phyloP scores from a whole-genome alignment of 2,329 filamentous ascomycete species.

The Paraphoma chrysanthemicola region DNA sequence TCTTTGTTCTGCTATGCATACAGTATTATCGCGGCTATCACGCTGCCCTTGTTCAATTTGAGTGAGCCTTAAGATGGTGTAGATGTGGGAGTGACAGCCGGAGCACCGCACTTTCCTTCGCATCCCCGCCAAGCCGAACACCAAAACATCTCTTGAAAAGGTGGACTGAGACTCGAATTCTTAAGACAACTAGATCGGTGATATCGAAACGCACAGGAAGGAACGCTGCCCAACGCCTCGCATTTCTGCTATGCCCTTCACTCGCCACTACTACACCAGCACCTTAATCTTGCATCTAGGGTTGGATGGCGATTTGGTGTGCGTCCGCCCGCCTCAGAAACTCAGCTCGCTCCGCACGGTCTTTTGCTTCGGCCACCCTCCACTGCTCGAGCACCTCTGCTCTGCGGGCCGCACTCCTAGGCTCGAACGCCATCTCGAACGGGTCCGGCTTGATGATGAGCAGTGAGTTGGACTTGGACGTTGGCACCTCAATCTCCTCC shows the following conservation, averaged over 20 bases:
- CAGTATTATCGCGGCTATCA: too few relatives aligned
- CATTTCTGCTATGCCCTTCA: constrained; percentile 1
- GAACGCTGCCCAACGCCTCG: background rate
- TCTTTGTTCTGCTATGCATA: background rate
- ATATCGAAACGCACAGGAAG: background rate
- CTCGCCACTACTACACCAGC: background rate
- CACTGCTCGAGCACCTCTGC: constrained; percentile 38
- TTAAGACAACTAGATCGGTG: background rate
- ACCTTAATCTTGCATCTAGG: background rate
- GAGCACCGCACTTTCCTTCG: too few relatives aligned
- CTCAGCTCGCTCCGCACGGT: constrained; percentile 42
- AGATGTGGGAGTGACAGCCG: too few relatives aligned
- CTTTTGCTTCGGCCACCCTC: constrained; percentile 46
- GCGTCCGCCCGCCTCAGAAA: constrained; percentile 40
- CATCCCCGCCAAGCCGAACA: too few relatives aligned
- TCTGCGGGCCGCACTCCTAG: constrained; percentile 52
- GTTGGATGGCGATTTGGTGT: constrained; percentile 13
- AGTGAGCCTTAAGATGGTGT: too few relatives aligned
- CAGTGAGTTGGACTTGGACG: constrained; percentile 61
- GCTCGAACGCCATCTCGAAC: constrained; percentile 63
- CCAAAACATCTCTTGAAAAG: background rate
- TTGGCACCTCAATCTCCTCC: constrained; percentile 51
- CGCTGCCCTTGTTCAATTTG: too few relatives aligned
- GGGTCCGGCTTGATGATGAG: constrained; percentile 65
- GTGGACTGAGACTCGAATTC: background rate